A percentile compares a stretch with the other conserved stretches of the same genome.
These are phyloP conservation scores for Cladophialophora psammophila DNA, from an alignment of 2,329 filamentous ascomycete species.

Conservation along the genomic window DNA sequence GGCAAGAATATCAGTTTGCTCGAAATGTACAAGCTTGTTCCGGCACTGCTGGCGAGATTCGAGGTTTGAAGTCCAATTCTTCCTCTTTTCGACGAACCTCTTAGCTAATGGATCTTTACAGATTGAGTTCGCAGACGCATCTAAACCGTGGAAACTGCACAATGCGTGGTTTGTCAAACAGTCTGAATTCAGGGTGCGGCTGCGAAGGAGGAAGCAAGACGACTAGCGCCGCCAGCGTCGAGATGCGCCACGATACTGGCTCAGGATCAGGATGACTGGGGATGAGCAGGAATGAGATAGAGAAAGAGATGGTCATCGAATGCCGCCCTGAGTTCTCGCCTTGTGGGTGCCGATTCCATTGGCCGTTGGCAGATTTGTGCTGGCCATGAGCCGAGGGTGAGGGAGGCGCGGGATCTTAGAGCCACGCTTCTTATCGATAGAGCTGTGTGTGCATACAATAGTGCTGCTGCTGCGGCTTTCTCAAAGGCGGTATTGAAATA, in stretches of 20 bases:
- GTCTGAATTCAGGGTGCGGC: slow-evolving; percentile 30
- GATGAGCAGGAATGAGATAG: too few relatives aligned
- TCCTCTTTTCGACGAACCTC: neutral
- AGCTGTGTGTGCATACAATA: too few relatives aligned
- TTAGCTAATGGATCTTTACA: slow-evolving; percentile 6
- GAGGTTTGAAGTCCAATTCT: slow-evolving; percentile 21
- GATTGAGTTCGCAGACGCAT: slow-evolving; percentile 29
- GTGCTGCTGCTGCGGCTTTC: too few relatives aligned
- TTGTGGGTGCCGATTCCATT: too few relatives aligned
- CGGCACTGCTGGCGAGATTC: slow-evolving; percentile 35
- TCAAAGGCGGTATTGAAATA: too few relatives aligned
- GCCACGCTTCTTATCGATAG: too few relatives aligned
- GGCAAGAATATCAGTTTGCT: slow-evolving; percentile 40
- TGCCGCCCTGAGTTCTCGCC: too few relatives aligned
- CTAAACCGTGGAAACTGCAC: slow-evolving; percentile 30
- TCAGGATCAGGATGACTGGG: neutral
- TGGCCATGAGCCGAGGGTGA: too few relatives aligned
- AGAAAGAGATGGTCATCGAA: too few relatives aligned
- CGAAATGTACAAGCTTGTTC: slow-evolving; percentile 42
- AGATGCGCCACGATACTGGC: neutral
- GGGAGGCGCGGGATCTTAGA: too few relatives aligned
- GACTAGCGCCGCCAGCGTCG: neutral
- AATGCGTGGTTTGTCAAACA: slow-evolving; percentile 38
- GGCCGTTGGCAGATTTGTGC: too few relatives aligned
- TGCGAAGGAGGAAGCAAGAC: slow-evolving; percentile 10